A percentile compares a stretch with the other conserved stretches of the same genome.
Evolutionary conservation across 371 early-diverging fungal species (phyloP).

Genomic region (Mortierella sp.): DNA sequence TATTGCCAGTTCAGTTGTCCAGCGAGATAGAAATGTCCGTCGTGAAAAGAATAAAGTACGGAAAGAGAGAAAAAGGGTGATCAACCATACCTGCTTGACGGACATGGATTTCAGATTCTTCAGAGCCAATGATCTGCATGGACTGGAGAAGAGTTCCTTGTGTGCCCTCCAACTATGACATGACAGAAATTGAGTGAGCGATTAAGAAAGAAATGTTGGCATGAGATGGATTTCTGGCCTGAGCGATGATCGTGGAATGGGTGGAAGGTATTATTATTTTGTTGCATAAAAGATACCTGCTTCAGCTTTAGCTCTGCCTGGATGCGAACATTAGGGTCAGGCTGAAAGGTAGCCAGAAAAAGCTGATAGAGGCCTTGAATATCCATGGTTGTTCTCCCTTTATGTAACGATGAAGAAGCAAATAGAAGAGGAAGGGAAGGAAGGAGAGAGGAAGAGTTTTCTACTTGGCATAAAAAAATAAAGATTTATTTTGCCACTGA

Average conservation of each 20-base stretch:
- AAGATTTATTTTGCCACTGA: constrained; percentile 21
- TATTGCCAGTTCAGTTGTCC: neutral
- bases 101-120: constrained; percentile 71
- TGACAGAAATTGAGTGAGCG: neutral
- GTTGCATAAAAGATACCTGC: constrained; percentile 22
- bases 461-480: neutral
- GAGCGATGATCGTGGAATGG: neutral
- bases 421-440: neutral
- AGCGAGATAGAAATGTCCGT: neutral
- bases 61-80: neutral
- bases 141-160: constrained; percentile 77
- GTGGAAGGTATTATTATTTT: neutral
- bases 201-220: neutral
- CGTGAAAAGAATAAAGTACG: neutral
- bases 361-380: constrained; percentile 65
- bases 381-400: constrained; percentile 36
- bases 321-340: constrained; percentile 81
- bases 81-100: constrained; percentile 78
- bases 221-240: neutral
- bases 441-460: neutral
- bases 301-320: constrained; percentile 78
- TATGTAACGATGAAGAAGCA: neutral
- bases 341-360: constrained; percentile 83
- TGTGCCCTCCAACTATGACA: constrained; percentile 67
- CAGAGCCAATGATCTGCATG: constrained; percentile 76